Percentiles rank a stretch among this genome's conserved stretches.
phyloP scores from a whole-genome alignment of 495 filamentous ascomycete genomes.

The Podospora fimiseda region DNA sequence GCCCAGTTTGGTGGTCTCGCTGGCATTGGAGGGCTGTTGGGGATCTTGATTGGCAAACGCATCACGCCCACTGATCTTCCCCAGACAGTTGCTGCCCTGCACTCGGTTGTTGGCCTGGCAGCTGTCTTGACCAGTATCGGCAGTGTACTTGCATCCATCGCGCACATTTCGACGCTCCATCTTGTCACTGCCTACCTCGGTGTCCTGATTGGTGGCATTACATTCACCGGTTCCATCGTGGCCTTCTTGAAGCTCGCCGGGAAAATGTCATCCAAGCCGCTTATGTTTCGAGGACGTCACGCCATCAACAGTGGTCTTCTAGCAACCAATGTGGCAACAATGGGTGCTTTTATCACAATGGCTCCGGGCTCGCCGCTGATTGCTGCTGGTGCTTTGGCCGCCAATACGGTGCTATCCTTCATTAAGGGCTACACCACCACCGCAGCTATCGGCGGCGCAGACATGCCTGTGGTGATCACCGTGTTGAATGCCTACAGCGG shows the following conservation, averaged over 20 bases:
- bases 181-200: slow-evolving; percentile 74
- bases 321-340: slow-evolving; percentile 65
- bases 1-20: slow-evolving; percentile 69
- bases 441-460: slow-evolving; percentile 74
- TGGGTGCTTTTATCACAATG: slow-evolving; percentile 71
- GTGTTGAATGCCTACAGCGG: slow-evolving; percentile 81
- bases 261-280: slow-evolving; percentile 65
- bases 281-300: slow-evolving; percentile 63
- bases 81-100: slow-evolving; percentile 73
- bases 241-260: slow-evolving; percentile 75
- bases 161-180: slow-evolving; percentile 62
- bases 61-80: slow-evolving; percentile 77
- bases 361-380: slow-evolving; percentile 67
- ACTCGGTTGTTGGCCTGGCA: slow-evolving; percentile 75
- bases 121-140: slow-evolving; percentile 78
- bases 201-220: slow-evolving; percentile 74
- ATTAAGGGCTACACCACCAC: slow-evolving; percentile 78
- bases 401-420: slow-evolving; percentile 70
- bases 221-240: slow-evolving; percentile 77
- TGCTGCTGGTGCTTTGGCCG: slow-evolving; percentile 63
- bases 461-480: slow-evolving; percentile 83
- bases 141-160: slow-evolving; percentile 64
- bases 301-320: slow-evolving; percentile 63
- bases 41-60: slow-evolving; percentile 67
- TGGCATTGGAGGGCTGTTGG: slow-evolving; percentile 53